Percentiles rank a stretch among this genome's conserved stretches.
phyloP scores from a whole-genome alignment of 2,329 filamentous ascomycete species.

The Celoporthe dispersa region DNA sequence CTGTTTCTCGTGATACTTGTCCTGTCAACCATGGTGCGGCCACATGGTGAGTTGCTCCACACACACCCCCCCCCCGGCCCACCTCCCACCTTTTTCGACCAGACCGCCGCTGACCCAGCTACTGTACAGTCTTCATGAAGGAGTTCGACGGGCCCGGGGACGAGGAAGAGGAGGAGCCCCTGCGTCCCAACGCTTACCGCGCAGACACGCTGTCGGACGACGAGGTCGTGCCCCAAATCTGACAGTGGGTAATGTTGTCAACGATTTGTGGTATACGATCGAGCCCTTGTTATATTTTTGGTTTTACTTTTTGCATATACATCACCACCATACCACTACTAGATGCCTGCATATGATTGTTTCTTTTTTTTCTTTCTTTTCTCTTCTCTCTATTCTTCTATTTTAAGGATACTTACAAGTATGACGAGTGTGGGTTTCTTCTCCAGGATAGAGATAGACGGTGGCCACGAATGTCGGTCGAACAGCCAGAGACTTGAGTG shows the following conservation, averaged over 20 bases:
- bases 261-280: neutral
- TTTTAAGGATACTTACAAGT: neutral
- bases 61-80: too few species aligned
- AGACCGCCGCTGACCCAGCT: constrained; percentile 2
- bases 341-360: too few species aligned
- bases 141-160: constrained; percentile 15
- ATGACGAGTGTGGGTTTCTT: neutral
- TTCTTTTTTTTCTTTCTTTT: neutral
- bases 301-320: neutral
- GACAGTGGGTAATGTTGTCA: neutral
- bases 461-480: neutral
- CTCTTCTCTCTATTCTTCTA: neutral
- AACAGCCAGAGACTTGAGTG: neutral
- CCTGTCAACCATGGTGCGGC: constrained; percentile 71
- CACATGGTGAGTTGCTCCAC: constrained; percentile 66
- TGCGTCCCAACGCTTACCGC: constrained; percentile 13
- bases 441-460: neutral
- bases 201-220: constrained; percentile 31
- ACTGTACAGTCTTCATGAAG: constrained; percentile 31
- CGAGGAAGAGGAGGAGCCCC: neutral
- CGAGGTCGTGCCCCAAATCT: constrained; percentile 34
- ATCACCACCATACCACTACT: too few species aligned
- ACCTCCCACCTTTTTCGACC: neutral
- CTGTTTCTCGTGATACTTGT: constrained; percentile 70
- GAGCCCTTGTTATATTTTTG: neutral